Conservation (phyloP, 805 yeast species). For the Wickerhamomyces hampshirensis region DNA sequence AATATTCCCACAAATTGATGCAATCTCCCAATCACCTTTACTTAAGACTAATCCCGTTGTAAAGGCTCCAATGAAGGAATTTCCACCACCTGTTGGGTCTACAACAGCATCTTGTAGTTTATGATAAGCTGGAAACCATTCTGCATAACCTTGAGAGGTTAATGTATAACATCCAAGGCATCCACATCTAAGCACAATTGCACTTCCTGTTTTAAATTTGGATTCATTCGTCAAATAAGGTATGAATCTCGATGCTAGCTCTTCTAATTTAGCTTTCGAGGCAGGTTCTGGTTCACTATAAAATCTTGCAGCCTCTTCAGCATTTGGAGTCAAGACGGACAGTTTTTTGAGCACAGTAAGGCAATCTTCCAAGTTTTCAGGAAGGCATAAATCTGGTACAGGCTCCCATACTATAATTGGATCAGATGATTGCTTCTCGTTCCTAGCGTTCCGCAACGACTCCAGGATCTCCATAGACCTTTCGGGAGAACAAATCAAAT, state of each 20-base stretch:
- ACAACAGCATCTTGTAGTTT: conserved; percentile 42
- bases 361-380: conserved; percentile 40
- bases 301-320: conserved; percentile 72
- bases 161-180: conserved; percentile 57
- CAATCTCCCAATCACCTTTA: conserved; percentile 42
- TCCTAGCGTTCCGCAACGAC: not conserved
- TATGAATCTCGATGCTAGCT: conserved; percentile 38
- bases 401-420: conserved; percentile 78
- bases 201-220: conserved; percentile 30
- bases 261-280: conserved; percentile 34
- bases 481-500: conserved; percentile 69
- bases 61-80: conserved; percentile 80
- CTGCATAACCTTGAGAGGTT: conserved; percentile 22
- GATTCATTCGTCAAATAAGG: conserved; percentile 33
- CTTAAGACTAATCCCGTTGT: conserved; percentile 54
- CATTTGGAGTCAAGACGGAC: conserved; percentile 75
- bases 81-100: conserved; percentile 97
- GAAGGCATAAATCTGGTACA: conserved; percentile 66
- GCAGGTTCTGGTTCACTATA: conserved; percentile 44
- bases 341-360: conserved; percentile 37
- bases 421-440: not conserved
- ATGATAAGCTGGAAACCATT: conserved; percentile 77
- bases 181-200: conserved; percentile 73
- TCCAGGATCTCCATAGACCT: conserved; percentile 48
- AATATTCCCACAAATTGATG: conserved; percentile 64